Evolutionary conservation across 352 stramenopile genomes (phyloP).

Genomic region (Globisporangium cystogenes): DNA sequence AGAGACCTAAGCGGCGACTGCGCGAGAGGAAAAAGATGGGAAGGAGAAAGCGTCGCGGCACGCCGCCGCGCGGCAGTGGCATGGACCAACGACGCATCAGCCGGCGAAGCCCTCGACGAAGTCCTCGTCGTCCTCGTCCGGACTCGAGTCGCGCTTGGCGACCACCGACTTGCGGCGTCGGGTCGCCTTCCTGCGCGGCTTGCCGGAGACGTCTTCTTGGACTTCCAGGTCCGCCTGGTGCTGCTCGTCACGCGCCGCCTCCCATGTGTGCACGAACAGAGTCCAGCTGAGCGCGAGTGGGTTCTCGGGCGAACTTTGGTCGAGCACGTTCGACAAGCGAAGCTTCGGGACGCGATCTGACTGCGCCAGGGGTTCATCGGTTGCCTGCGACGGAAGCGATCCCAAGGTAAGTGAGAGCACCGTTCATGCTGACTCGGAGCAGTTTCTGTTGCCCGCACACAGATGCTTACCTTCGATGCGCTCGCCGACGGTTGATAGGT

Average conservation of each 20-base stretch:
- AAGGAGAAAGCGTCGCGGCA: background rate
- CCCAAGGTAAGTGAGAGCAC: background rate
- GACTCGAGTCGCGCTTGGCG: constrained; percentile 14
- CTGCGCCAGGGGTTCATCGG: constrained; percentile 20
- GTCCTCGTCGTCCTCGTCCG: constrained; percentile 14
- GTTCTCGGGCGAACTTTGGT: constrained; percentile 24
- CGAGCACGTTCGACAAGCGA: constrained; percentile 11
- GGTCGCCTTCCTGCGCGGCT: constrained; percentile 15
- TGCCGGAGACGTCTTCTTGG: constrained; percentile 15
- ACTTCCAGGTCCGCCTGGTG: constrained; percentile 64
- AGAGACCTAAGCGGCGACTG: constrained; percentile 4
- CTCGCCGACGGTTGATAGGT: constrained; percentile 59
- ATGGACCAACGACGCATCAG: background rate
- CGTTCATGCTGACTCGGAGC: background rate
- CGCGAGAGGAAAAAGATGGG: background rate
- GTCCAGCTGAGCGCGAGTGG: constrained; percentile 48
- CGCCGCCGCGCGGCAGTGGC: background rate
- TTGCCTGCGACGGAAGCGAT: constrained; percentile 10
- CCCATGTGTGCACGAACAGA: constrained; percentile 49
- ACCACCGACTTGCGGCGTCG: constrained; percentile 27
- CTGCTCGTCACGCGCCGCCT: constrained; percentile 54
- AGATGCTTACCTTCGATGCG: constrained; percentile 30
- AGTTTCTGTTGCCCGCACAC: too few species aligned
- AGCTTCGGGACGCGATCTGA: constrained; percentile 16
- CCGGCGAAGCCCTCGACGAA: constrained; percentile 12